Conservation (phyloP, 176 grass and related monocot species). For the Metroxylon sagu region DNA sequence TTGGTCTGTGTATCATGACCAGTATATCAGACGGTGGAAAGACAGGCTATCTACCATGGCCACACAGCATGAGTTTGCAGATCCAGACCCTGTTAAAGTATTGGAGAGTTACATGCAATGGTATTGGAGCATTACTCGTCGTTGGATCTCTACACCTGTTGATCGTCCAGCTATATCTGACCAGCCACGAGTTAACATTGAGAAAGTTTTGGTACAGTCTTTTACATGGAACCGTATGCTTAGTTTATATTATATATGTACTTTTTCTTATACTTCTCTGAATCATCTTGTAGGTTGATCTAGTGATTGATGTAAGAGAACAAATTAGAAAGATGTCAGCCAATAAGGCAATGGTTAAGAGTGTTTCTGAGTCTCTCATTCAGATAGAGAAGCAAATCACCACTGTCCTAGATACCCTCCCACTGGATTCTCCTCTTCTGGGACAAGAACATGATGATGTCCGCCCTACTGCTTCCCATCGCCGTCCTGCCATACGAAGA, state of each 20-base stretch:
- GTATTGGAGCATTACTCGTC: conserved; percentile 12
- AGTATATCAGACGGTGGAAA: conserved; percentile 33
- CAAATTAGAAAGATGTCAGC: conserved; percentile 31
- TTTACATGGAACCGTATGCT: conserved; percentile 5
- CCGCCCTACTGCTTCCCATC: neutral
- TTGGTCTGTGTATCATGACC: conserved; percentile 40
- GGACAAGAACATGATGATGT: neutral
- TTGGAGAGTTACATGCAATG: conserved; percentile 25
- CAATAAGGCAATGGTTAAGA: conserved; percentile 16
- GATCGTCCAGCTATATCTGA: conserved; percentile 29
- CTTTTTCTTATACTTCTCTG: conserved; percentile 5
- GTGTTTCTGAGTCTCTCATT: conserved; percentile 21
- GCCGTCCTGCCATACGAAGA: neutral
- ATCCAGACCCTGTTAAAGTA: conserved; percentile 35
- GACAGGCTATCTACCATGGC: conserved; percentile 21
- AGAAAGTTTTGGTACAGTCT: conserved; percentile 28
- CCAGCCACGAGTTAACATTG: conserved; percentile 14
- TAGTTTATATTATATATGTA: neutral
- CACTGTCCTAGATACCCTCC: conserved; percentile 18
- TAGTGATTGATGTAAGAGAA: conserved; percentile 28
- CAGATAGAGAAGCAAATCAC: conserved; percentile 36
- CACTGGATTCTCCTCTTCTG: conserved; percentile 1
- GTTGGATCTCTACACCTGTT: conserved; percentile 44
- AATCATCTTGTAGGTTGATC: conserved; percentile 30
- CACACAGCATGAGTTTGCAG: conserved; percentile 1